Evolutionary conservation across 768 basidiomycete genomes (phyloP).

Genomic region (Psilocybe cyanescens): DNA sequence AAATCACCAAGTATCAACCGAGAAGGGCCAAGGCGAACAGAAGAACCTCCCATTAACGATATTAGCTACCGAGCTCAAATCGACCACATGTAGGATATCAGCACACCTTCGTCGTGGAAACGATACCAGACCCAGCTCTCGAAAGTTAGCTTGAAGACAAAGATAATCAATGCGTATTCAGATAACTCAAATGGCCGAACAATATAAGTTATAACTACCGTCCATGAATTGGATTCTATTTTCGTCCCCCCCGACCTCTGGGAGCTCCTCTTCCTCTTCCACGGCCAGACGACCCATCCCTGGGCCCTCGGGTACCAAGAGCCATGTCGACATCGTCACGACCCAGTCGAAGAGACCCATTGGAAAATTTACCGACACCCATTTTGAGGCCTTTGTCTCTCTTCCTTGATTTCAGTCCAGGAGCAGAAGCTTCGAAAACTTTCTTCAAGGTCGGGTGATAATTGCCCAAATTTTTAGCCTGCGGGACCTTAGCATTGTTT

Average conservation of each 20-base stretch:
- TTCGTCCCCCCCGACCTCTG: slow-evolving; percentile 17
- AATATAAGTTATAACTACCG: slow-evolving; percentile 3
- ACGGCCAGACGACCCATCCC: slow-evolving; percentile 24
- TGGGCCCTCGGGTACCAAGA: slow-evolving; percentile 24
- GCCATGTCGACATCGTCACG: slow-evolving; percentile 57
- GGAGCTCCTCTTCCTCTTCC: slow-evolving; percentile 17
- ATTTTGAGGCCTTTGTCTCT: slow-evolving; percentile 71
- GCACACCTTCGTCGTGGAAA: not conserved
- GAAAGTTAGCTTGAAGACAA: not conserved
- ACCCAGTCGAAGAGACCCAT: slow-evolving; percentile 69
- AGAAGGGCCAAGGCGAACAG: slow-evolving; percentile 11
- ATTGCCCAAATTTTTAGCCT: slow-evolving; percentile 87
- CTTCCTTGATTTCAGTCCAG: slow-evolving; percentile 39
- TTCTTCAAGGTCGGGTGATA: slow-evolving; percentile 82
- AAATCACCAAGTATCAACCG: slow-evolving; percentile 17
- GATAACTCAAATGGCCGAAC: not conserved
- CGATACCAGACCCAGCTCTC: not conserved
- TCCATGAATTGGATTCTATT: slow-evolving; percentile 6
- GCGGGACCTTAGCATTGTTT: slow-evolving; percentile 3
- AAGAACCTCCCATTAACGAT: slow-evolving; percentile 10
- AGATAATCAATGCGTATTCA: not conserved
- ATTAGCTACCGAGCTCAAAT: slow-evolving; percentile 18
- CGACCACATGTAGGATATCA: slow-evolving; percentile 8
- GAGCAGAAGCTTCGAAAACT: slow-evolving; percentile 50
- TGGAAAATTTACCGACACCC: slow-evolving; percentile 79